phyloP scores from a whole-genome alignment of 2,329 filamentous ascomycete species.

The Monosporascus sp. region DNA sequence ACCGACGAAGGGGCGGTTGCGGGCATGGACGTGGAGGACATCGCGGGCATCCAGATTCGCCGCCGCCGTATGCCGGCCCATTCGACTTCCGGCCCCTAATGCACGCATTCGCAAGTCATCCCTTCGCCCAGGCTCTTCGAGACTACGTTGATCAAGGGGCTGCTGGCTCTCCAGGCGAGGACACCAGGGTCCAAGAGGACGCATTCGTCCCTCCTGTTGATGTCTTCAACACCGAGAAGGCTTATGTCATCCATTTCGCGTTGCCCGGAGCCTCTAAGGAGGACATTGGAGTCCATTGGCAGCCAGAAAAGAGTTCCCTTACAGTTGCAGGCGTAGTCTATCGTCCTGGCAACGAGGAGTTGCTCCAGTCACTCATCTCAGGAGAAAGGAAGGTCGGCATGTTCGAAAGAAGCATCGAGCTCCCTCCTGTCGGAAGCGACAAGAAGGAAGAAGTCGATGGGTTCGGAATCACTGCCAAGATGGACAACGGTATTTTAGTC shows the following conservation, averaged over 20 bases:
- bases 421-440: constrained; percentile 41
- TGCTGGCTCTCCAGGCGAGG: constrained; percentile 10
- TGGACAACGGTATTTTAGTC: constrained; percentile 72
- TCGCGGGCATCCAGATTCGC: constrained; percentile 12
- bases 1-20: constrained; percentile 13
- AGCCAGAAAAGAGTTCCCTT: constrained; percentile 60
- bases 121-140: constrained; percentile 36
- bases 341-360: constrained; percentile 64
- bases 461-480: constrained; percentile 63
- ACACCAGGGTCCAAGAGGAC: constrained; percentile 21
- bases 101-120: constrained; percentile 34
- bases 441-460: constrained; percentile 58
- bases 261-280: constrained; percentile 75
- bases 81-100: constrained; percentile 36
- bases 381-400: constrained; percentile 67
- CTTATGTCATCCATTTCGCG: constrained; percentile 68
- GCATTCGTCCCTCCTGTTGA: constrained; percentile 64
- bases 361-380: constrained; percentile 57
- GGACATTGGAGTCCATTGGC: constrained; percentile 72
- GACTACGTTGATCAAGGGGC: constrained; percentile 29
- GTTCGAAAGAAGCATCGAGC: constrained; percentile 64
- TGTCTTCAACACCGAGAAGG: constrained; percentile 61
- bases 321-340: constrained; percentile 68
- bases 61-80: constrained; percentile 13
- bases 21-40: constrained; percentile 11